Base-by-base conservation (phyloP, 768 basidiomycete species). In the Boletales sp. region DNA sequence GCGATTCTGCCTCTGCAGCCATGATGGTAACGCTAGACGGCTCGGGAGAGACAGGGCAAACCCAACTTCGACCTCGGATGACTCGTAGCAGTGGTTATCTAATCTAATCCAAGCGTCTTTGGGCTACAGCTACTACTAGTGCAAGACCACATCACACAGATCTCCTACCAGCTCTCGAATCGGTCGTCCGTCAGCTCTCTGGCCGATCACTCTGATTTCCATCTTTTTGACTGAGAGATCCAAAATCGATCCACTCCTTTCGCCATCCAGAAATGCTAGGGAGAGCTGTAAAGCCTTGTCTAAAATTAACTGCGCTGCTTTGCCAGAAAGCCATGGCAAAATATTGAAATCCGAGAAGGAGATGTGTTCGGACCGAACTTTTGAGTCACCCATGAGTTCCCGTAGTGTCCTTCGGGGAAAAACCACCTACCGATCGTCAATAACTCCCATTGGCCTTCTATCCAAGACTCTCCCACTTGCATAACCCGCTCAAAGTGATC, bases 401-500 rank as follows among this genome's bases (percentile, higher is more conserved):
- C 27, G 15, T 38, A 38, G 45, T 42, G 46, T 17, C 1, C 24
- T 27, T 27, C 7, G 6, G 24, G 24, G 24, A 17, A 43, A 24
- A 9, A 38, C 21, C n/a, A 60, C 70, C 38, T 41, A 80, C 82
- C 69, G 27, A 83, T 63, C 3, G 82, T 83, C 30, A 81, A 47
- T 17, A 83, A 62, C 37, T 69, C 65, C 49, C 66, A 65, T 21
- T 66, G 70, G 42, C 73, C 59, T 9, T 75, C 73, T 44, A 76
- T 73, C 86, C 87, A 90, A 11, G 64, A 66, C 34, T 68, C 69
- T 8, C 84, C 72, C 21, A 88, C 67, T 27, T 74, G 74, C 55
- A 72, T 58, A 41, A 90, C 67, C 18, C 82, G 73, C 30, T 70
- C 64, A 59, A 88, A 91, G 62, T 93, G 89, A 40, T 76, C 76